Base-by-base conservation (phyloP, 805 yeast genomes). In the Kazachstania martiniae region DNA sequence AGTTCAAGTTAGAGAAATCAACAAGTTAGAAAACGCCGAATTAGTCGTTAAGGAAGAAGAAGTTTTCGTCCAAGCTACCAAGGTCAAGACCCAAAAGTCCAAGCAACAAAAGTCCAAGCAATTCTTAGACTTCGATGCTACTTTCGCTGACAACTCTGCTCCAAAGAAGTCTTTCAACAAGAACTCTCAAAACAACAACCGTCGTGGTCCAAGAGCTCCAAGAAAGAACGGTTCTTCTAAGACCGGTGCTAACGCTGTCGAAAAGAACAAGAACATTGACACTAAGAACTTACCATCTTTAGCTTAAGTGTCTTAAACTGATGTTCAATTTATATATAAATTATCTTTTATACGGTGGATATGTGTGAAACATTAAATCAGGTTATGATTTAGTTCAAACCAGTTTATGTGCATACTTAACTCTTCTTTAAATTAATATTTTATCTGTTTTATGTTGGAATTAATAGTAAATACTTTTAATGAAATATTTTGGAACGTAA, bases 71-170 rank as follows among this genome's bases (percentile, higher is more conserved):
- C 66, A 68, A 37, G 67, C 83, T 36, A 61, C 85, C 51, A 65
- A 67, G 57, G 59, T 66, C 58, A 85, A 85, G 77, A 71, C 71
- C 61, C 51, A 64, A 53, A 79, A 74, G 65, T 54, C 68, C 56
- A 86, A 85, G 74, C 69, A 77, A 43, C 70, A 67, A 61, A 87
- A 87, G 76, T 80, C 80, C 62, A 85, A 85, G 79, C 70, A 65
- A 54, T 63, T 68, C 58, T 68, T 86, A 56, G 89, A 83, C 45
- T 67, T 83, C 49, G 76, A 75, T 49, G 81, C 87, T 40, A 63
- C 71, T 41, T 80, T 79, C 58, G 67, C 79, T 47, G 86, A 77
- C 51, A 66, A 69, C 43, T 66, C 67, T 41, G 58, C 53, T 38
- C 21, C 21, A 19, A 47, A 38, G 43, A 41, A 49, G 58, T 28